A percentile compares a stretch with the other conserved stretches of the same genome.
Conservation (phyloP, 176 grass and related monocot species). For the Cocos nucifera region DNA sequence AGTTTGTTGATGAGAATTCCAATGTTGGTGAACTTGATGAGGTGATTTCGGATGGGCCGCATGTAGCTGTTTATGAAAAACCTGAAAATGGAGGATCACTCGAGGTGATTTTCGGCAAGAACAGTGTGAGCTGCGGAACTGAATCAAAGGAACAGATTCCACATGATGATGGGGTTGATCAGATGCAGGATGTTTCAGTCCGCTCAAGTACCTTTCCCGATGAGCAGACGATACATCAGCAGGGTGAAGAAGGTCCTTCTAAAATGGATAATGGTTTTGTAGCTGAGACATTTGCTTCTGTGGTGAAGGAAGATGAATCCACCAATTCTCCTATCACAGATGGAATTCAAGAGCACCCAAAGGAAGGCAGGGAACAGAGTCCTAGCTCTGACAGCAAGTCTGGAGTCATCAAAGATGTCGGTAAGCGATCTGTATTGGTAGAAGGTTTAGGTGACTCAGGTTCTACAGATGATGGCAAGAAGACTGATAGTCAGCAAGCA, state of each 20-base stretch:
- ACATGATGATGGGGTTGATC: background rate
- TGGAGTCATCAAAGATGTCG: background rate
- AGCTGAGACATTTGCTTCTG: background rate
- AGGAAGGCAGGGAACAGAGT: conserved; percentile 3
- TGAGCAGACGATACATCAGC: background rate
- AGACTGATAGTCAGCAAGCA: conserved; percentile 18
- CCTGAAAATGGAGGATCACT: background rate
- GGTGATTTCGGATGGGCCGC: background rate
- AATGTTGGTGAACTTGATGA: background rate
- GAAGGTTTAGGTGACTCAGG: conserved; percentile 45
- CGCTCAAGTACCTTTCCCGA: background rate
- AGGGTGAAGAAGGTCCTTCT: background rate
- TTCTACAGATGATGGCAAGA: conserved; percentile 43
- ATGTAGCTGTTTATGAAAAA: background rate
- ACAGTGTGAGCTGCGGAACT: background rate
- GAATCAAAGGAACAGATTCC: background rate
- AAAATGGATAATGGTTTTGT: background rate
- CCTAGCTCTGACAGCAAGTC: background rate
- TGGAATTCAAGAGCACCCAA: background rate
- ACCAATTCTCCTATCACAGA: background rate
- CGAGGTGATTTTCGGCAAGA: background rate
- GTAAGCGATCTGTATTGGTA: conserved; percentile 24
- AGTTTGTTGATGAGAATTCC: background rate
- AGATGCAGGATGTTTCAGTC: background rate
- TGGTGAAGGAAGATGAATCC: background rate